Conservation (phyloP, 2,329 filamentous ascomycete genomes). For the Colletotrichum sojae region DNA sequence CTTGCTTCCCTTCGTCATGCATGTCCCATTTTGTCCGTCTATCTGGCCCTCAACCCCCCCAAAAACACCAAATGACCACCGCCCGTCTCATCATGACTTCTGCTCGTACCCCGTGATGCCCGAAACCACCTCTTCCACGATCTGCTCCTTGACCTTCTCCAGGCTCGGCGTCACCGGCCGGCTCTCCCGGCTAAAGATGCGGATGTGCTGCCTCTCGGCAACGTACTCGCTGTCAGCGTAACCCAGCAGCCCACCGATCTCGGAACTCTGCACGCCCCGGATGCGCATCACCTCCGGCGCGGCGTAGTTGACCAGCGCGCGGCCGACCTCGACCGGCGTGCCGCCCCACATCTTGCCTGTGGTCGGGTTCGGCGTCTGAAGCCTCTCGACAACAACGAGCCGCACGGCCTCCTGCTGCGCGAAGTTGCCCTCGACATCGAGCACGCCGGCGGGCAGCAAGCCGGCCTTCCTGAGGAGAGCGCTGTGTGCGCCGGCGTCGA, state of each 20-base stretch:
- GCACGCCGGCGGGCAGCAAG: conserved; percentile 89
- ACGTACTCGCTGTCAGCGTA: conserved; percentile 98
- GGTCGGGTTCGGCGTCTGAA: conserved; percentile 51
- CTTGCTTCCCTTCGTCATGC: conserved; percentile 4
- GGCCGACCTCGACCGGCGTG: conserved; percentile 80
- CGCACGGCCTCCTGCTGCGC: conserved; percentile 93
- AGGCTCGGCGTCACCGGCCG: conserved; percentile 65
- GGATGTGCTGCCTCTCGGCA: conserved; percentile 88
- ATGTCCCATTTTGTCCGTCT: background rate
- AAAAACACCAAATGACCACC: no score
- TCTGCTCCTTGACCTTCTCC: conserved; percentile 43
- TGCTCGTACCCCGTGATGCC: conserved; percentile 45
- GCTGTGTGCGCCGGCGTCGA: conserved; percentile 88
- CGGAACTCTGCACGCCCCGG: conserved; percentile 84
- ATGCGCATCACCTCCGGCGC: conserved; percentile 86
- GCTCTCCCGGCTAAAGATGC: conserved; percentile 74
- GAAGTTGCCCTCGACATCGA: conserved; percentile 91
- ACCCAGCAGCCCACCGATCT: conserved; percentile 85
- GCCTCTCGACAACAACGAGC: conserved; percentile 82
- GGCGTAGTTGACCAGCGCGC: conserved; percentile 95
- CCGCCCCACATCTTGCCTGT: conserved; percentile 64
- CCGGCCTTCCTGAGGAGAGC: conserved; percentile 88
- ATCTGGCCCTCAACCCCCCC: background rate
- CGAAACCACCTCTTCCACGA: conserved; percentile 32
- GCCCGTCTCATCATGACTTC: conserved; percentile 19